Evolutionary conservation across 192 early-diverging fungal genomes (phyloP).

Genomic region (Gaertneriomyces semiglobifer): DNA sequence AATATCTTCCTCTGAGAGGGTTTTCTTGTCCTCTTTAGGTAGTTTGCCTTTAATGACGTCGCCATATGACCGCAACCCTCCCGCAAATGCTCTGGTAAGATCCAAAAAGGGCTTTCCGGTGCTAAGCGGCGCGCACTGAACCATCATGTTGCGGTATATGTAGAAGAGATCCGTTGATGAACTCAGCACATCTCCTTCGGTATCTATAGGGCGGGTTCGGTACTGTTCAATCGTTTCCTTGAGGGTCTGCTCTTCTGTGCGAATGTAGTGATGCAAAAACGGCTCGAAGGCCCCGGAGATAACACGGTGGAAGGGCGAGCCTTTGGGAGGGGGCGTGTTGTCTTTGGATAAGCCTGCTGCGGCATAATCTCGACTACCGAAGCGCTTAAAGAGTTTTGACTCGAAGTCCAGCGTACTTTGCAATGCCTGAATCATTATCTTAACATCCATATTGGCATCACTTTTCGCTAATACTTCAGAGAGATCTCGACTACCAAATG

Average conservation of each 20-base stretch:
- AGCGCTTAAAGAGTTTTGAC: slow-evolving; percentile 72
- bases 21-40: slow-evolving; percentile 65
- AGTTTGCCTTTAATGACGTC: slow-evolving; percentile 69
- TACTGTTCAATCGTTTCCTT: slow-evolving; percentile 56
- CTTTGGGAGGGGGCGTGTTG: slow-evolving; percentile 7
- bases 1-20: slow-evolving; percentile 65
- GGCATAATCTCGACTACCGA: slow-evolving; percentile 47
- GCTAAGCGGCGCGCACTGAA: slow-evolving; percentile 79
- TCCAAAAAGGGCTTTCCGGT: slow-evolving; percentile 84
- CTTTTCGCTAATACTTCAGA: slow-evolving; percentile 60
- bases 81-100: slow-evolving; percentile 74
- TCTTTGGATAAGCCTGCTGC: neutral
- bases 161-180: slow-evolving; percentile 91
- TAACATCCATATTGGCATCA: slow-evolving; percentile 59
- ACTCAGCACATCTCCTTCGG: slow-evolving; percentile 69
- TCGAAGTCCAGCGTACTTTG: slow-evolving; percentile 90
- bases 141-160: slow-evolving; percentile 84
- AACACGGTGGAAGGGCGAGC: slow-evolving; percentile 63
- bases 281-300: slow-evolving; percentile 86
- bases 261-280: slow-evolving; percentile 83
- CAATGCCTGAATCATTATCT: slow-evolving; percentile 68
- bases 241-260: slow-evolving; percentile 76
- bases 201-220: slow-evolving; percentile 37
- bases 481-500: slow-evolving; percentile 57
- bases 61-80: slow-evolving; percentile 75